Evolutionary conservation across 345 rosid genomes (phyloP).

Genomic region (Murraya koenigii): DNA sequence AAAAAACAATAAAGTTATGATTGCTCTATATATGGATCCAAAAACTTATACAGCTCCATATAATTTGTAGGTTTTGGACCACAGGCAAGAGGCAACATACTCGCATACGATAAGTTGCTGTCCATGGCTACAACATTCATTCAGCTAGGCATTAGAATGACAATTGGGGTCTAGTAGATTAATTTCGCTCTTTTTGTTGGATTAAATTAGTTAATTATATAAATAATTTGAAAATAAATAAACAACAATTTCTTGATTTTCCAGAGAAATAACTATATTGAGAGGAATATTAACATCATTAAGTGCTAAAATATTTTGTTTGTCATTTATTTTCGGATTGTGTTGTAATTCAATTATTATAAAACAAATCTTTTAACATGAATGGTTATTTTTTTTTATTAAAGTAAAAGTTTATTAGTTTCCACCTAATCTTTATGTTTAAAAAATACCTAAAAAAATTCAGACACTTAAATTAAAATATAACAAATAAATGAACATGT

Average conservation of each 20-base stretch:
- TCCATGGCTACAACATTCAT: slow-evolving; percentile 1
- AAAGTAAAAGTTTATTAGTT: too few species aligned
- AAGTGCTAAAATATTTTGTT: not conserved
- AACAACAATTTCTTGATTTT: not conserved
- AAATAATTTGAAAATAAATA: not conserved
- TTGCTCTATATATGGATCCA: not conserved
- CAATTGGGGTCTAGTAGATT: not conserved
- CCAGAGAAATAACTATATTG: not conserved
- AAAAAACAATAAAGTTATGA: not conserved
- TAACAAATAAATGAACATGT: too few species aligned
- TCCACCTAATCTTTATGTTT: too few species aligned
- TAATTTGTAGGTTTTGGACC: not conserved
- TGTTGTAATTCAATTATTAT: not conserved
- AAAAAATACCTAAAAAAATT: too few species aligned
- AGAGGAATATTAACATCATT: not conserved
- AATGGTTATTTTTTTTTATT: too few species aligned
- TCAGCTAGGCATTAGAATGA: not conserved
- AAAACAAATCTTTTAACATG: not conserved
- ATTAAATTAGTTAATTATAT: not conserved
- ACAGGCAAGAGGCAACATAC: not conserved
- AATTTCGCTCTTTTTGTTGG: not conserved
- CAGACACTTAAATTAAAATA: too few species aligned
- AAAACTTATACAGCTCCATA: not conserved
- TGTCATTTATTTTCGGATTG: not conserved
- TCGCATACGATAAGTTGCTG: not conserved